Evolutionary conservation across 257 asterid species (phyloP).

Genomic region (Nicotiana tabacum): DNA sequence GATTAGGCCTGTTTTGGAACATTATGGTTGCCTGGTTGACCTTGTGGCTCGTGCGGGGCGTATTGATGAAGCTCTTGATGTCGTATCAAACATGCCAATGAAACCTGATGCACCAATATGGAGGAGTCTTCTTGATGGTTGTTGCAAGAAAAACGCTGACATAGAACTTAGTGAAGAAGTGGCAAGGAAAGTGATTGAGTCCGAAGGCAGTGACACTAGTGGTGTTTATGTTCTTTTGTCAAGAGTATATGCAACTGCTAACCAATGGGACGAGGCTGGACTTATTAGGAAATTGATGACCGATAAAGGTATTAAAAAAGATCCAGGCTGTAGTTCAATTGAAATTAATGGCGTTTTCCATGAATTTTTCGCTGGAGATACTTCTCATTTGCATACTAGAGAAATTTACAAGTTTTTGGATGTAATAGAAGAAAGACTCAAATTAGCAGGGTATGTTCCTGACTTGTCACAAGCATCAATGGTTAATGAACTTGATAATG

Average conservation of each 20-base stretch:
- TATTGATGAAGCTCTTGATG: slow-evolving; percentile 57
- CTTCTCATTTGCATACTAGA: slow-evolving; percentile 47
- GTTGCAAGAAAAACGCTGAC: slow-evolving; percentile 40
- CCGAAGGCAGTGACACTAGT: slow-evolving; percentile 25
- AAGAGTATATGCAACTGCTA: slow-evolving; percentile 59
- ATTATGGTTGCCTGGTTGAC: slow-evolving; percentile 71
- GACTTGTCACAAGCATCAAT: slow-evolving; percentile 46
- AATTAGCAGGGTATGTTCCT: slow-evolving; percentile 40
- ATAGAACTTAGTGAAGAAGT: slow-evolving; percentile 54
- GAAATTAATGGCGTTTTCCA: slow-evolving; percentile 59
- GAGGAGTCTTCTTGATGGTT: slow-evolving; percentile 75
- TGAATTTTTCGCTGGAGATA: slow-evolving; percentile 74
- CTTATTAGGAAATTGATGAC: slow-evolving; percentile 58
- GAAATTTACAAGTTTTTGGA: slow-evolving; percentile 43
- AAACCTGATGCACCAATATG: slow-evolving; percentile 77
- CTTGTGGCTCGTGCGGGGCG: slow-evolving; percentile 62
- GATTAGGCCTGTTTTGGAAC: slow-evolving; percentile 64
- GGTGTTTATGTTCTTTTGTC: slow-evolving; percentile 74
- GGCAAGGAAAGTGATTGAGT: slow-evolving; percentile 43
- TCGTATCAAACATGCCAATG: slow-evolving; percentile 55
- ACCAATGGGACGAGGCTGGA: slow-evolving; percentile 73
- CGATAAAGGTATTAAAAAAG: slow-evolving; percentile 55
- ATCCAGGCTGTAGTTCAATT: slow-evolving; percentile 68
- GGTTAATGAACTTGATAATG: slow-evolving; percentile 45
- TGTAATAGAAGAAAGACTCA: slow-evolving; percentile 45